Conservation (phyloP, 2,329 filamentous ascomycete genomes). For the Cordyceps cicadae region DNA sequence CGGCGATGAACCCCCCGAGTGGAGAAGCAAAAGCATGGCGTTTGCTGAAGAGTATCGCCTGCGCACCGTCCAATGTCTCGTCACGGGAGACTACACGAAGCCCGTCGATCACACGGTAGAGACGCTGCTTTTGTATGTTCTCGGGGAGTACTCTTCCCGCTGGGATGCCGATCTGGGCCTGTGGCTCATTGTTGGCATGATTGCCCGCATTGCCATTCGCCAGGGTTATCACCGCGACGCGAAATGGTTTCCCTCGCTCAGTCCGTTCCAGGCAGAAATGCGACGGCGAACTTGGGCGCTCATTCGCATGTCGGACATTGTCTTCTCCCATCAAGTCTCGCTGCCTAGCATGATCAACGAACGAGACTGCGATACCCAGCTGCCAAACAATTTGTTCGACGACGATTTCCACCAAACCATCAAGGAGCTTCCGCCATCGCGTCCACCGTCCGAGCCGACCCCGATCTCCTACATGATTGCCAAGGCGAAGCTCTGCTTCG, state of each 20-base stretch:
- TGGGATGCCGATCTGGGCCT: conserved; percentile 66
- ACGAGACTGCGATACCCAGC: conserved; percentile 64
- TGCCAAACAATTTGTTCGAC: conserved; percentile 72
- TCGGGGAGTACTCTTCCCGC: conserved; percentile 65
- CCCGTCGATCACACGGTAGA: conserved; percentile 70
- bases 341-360: conserved; percentile 62
- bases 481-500: conserved; percentile 58
- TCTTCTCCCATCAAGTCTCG: conserved; percentile 70
- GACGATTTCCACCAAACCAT: conserved; percentile 67
- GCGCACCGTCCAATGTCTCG: conserved; percentile 68
- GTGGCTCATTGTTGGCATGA: conserved; percentile 48
- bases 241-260: conserved; percentile 62
- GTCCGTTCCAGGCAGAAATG: conserved; percentile 72
- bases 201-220: conserved; percentile 51
- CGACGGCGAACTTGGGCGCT: conserved; percentile 60
- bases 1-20: conserved; percentile 72
- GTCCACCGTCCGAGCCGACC: conserved; percentile 62
- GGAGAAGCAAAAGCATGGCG: conserved; percentile 56
- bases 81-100: conserved; percentile 69
- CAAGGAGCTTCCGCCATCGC: conserved; percentile 57
- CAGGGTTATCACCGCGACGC: conserved; percentile 76
- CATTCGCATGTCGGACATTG: conserved; percentile 63
- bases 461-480: conserved; percentile 72
- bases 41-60: conserved; percentile 57
- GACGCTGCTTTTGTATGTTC: conserved; percentile 65